Conservation (phyloP, 2,329 filamentous ascomycete species). For the Lomentospora prolificans region DNA sequence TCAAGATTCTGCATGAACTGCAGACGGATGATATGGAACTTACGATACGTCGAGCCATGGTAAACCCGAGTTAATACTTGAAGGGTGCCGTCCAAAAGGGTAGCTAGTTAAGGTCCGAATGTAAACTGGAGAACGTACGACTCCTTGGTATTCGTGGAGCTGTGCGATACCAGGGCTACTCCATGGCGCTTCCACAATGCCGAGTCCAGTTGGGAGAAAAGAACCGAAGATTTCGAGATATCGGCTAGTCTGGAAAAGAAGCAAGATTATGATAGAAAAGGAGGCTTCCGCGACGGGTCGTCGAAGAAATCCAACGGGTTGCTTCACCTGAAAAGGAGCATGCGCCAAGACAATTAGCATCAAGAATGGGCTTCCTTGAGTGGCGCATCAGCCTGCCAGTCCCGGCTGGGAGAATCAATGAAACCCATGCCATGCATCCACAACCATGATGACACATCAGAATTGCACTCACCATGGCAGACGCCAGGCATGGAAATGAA, state of each 20-base stretch:
- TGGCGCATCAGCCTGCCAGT: background rate
- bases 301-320: background rate
- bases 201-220: too few relatives aligned
- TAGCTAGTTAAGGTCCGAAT: background rate
- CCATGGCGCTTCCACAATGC: background rate
- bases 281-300: background rate
- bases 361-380: too few relatives aligned
- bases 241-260: background rate
- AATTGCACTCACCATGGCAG: too few relatives aligned
- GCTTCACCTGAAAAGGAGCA: background rate
- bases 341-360: background rate
- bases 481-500: too few relatives aligned
- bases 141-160: background rate
- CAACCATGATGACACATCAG: too few relatives aligned
- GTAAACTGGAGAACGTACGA: background rate
- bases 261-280: background rate
- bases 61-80: background rate
- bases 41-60: conserved; percentile 11
- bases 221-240: too few relatives aligned
- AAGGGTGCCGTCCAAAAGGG: background rate
- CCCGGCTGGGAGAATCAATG: too few relatives aligned
- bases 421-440: too few relatives aligned
- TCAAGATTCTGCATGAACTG: background rate
- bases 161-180: background rate
- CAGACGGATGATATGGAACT: background rate